A percentile compares a stretch with the other conserved stretches of the same genome.
These are phyloP conservation scores for Jaltomata sinuosa DNA, from an alignment of 257 asterid species.

Conservation along the genomic window DNA sequence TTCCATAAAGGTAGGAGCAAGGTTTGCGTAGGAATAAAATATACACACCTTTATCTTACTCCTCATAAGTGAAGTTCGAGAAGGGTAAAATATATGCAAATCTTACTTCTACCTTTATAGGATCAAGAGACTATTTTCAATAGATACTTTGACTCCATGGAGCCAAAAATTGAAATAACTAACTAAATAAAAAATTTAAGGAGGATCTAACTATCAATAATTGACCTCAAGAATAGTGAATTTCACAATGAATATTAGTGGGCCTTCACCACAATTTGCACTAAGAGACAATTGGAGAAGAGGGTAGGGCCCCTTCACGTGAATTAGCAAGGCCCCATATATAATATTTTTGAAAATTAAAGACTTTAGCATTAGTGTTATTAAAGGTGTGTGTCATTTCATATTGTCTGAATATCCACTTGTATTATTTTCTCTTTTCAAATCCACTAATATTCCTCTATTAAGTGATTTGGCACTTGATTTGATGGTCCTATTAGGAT, in stretches of 20 bases:
- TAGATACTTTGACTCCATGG: too few relatives aligned
- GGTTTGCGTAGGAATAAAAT: too few relatives aligned
- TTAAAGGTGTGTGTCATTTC: neutral
- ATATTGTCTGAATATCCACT: neutral
- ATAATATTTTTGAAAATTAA: conserved; percentile 6
- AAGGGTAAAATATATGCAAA: too few relatives aligned
- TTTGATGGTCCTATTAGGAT: neutral
- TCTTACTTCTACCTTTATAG: too few relatives aligned
- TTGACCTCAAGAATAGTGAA: conserved; percentile 23
- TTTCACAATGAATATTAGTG: conserved; percentile 28
- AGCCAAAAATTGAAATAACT: neutral
- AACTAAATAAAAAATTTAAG: neutral
- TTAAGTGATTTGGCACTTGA: neutral
- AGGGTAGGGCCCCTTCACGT: conserved; percentile 47
- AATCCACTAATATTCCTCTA: neutral
- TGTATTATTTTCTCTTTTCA: neutral
- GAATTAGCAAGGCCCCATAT: conserved; percentile 32
- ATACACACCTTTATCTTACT: too few relatives aligned
- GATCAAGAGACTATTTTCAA: too few relatives aligned
- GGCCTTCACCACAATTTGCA: conserved; percentile 20
- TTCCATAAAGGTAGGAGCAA: too few relatives aligned
- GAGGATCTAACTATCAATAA: conserved; percentile 6
- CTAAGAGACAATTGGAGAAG: conserved; percentile 29
- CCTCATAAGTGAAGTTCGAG: too few relatives aligned
- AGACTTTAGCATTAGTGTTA: conserved; percentile 9